Conservation (phyloP, 768 basidiomycete species). For the Amanita jacksonii region DNA sequence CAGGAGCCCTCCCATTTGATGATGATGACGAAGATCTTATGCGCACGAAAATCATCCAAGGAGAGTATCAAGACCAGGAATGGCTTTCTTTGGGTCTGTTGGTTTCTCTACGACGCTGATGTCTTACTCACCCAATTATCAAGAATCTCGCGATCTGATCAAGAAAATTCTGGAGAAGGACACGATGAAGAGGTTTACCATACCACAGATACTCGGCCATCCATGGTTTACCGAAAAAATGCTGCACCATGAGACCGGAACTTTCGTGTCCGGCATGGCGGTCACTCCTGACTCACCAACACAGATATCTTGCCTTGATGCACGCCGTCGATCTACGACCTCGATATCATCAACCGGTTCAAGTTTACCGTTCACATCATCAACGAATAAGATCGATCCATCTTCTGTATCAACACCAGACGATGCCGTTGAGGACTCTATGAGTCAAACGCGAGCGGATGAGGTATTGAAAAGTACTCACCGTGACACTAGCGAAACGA, state of each 20-base stretch:
- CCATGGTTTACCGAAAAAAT: slow-evolving; percentile 56
- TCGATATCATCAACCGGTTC: slow-evolving; percentile 49
- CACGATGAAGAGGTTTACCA: slow-evolving; percentile 62
- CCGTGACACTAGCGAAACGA: slow-evolving; percentile 47
- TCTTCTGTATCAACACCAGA: slow-evolving; percentile 54
- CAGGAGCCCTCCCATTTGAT: slow-evolving; percentile 85
- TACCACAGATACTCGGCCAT: slow-evolving; percentile 79
- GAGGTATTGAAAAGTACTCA: slow-evolving; percentile 22
- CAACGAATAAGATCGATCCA: slow-evolving; percentile 23
- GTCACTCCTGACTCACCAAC: slow-evolving; percentile 13
- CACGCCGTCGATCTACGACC: slow-evolving; percentile 39
- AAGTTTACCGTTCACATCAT: slow-evolving; percentile 30
- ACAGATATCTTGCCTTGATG: slow-evolving; percentile 19
- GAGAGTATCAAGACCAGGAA: slow-evolving; percentile 83
- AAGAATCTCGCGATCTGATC: slow-evolving; percentile 84
- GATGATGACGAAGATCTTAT: slow-evolving; percentile 81
- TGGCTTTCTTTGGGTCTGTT: slow-evolving; percentile 80
- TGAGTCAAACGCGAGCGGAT: slow-evolving; percentile 17
- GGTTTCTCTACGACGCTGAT: background rate
- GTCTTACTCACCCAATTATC: slow-evolving; percentile 8
- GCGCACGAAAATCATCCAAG: slow-evolving; percentile 75
- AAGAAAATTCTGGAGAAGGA: slow-evolving; percentile 70
- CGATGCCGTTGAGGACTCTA: slow-evolving; percentile 35
- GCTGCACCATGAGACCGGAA: background rate
- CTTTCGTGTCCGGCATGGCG: slow-evolving; percentile 17